These are phyloP conservation scores for Coffea humblotiana DNA, from an alignment of 305 asterid species.

Conservation along the genomic window DNA sequence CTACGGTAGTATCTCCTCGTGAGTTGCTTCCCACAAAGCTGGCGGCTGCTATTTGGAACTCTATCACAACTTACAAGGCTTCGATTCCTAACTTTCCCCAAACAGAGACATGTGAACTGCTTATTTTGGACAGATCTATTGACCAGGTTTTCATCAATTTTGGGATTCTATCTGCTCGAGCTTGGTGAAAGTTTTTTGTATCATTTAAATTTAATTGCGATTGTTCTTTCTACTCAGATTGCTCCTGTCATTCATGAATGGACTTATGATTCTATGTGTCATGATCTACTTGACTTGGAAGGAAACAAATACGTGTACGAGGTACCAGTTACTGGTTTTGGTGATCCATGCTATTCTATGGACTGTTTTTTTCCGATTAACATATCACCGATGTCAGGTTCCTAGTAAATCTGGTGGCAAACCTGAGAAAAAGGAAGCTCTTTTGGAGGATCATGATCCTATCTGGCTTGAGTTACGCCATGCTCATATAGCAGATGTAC, in stretches of 20 bases:
- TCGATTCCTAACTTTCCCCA: constrained; percentile 82
- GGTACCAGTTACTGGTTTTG: constrained; percentile 46
- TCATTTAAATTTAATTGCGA: neutral
- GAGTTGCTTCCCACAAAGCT: constrained; percentile 79
- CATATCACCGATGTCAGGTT: constrained; percentile 45
- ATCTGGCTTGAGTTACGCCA: constrained; percentile 97
- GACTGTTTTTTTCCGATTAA: constrained; percentile 22
- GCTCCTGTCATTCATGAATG: constrained; percentile 99
- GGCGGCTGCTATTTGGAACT: constrained; percentile 78
- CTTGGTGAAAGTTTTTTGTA: constrained; percentile 9
- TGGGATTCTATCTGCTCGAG: neutral
- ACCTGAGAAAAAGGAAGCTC: constrained; percentile 81
- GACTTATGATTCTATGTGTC: constrained; percentile 99
- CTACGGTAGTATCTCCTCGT: constrained; percentile 36
- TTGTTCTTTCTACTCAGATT: constrained; percentile 47
- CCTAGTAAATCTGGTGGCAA: constrained; percentile 86
- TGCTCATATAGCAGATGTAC: constrained; percentile 92
- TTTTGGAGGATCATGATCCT: constrained; percentile 91
- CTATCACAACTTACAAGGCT: constrained; percentile 57
- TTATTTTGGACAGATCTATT: constrained; percentile 90
- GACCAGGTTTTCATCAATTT: constrained; percentile 63
- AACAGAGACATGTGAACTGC: constrained; percentile 88
- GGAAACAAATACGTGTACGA: constrained; percentile 87
- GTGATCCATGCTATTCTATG: constrained; percentile 8
- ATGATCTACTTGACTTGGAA: constrained; percentile 88